Evolutionary conservation across 306 rosid genomes (phyloP).

Genomic region (Vigna nakashimae): DNA sequence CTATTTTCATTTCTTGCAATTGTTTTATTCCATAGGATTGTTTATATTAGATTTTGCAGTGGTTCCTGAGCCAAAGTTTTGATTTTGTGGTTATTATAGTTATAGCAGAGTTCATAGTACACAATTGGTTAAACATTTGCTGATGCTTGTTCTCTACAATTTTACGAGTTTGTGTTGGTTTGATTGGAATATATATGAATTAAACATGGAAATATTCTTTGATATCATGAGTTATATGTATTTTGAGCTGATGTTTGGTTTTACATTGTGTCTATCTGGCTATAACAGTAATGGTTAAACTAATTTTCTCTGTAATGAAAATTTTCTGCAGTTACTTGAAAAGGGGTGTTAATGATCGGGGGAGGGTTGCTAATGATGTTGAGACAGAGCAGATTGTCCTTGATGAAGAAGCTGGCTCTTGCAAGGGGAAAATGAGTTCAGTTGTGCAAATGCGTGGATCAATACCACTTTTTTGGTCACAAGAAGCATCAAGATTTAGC

Average conservation of each 20-base stretch:
- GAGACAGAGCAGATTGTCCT: conserved; percentile 98
- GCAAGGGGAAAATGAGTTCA: conserved; percentile 95
- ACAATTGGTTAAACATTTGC: no score
- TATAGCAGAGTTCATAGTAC: no score
- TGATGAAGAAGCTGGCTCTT: conserved; percentile 91
- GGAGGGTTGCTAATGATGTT: conserved; percentile 98
- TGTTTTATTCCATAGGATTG: conserved; percentile 4
- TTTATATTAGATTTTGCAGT: neutral
- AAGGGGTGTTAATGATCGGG: conserved; percentile 96
- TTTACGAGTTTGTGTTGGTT: no score
- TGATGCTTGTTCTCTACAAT: no score
- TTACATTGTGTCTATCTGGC: conserved; percentile 30
- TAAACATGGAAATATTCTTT: conserved; percentile 22
- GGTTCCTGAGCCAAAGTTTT: no score
- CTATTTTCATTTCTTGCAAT: conserved; percentile 15
- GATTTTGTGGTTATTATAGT: no score
- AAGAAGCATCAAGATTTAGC: no score
- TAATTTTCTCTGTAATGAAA: conserved; percentile 27
- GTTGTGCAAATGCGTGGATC: conserved; percentile 98
- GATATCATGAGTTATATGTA: conserved; percentile 24
- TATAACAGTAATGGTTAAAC: conserved; percentile 20
- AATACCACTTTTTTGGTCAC: no score
- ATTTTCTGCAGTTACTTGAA: conserved; percentile 77
- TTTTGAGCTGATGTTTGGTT: conserved; percentile 27
- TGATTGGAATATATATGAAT: no score